Base-by-base conservation (phyloP, 371 early-diverging fungal species). In the Quaeritorhiza haematococci region DNA sequence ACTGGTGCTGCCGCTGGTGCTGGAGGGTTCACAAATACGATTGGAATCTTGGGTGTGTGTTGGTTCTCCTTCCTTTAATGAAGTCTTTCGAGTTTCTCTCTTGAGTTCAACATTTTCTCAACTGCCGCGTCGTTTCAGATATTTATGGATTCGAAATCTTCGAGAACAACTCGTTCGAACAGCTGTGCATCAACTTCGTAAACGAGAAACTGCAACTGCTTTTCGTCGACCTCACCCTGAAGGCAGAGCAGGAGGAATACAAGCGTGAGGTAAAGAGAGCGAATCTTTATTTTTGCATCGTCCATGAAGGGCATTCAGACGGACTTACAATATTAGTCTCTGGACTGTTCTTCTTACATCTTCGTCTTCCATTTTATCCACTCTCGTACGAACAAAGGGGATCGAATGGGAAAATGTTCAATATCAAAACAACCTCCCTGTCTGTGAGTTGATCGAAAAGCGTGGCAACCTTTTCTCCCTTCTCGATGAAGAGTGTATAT, bases 111-210 rank as follows among this genome's bases (percentile, higher is more conserved):
- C 6, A 29, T 42, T 19, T 19, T 17, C 17, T n/a, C 29, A 45
- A 45, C 49, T 48, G 61, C 29, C 77, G 79, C 49, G 73, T 73
- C 47, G 74, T 84, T 34, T 63, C 84, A 24, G 86, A 86, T 69
- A 83, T 86, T 63, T 84, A 82, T 62, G 84, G 86, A 19, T 86
- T 84, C 68, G 86, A 86, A 63, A 54, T 71, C 34, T 69, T 83
- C 53, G 43, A 74, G 26, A 78, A 75, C 29, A 72, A 72, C 49
- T 60, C 64, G 15, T 67, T 71, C 49, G 70, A 68, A 58, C 72
- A 71, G 58, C 60, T 72, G n/a, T 52, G 56, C 42, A 67, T 70
- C 60, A 67, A 75, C 1, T 69, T 79, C 53, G 68, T 82, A 44
- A 74, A 76, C 47, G 86, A 86, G 60, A 83, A 78, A 61, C 71